phyloP scores from a whole-genome alignment of 345 rosid species.

The Rhizophora mangle region DNA sequence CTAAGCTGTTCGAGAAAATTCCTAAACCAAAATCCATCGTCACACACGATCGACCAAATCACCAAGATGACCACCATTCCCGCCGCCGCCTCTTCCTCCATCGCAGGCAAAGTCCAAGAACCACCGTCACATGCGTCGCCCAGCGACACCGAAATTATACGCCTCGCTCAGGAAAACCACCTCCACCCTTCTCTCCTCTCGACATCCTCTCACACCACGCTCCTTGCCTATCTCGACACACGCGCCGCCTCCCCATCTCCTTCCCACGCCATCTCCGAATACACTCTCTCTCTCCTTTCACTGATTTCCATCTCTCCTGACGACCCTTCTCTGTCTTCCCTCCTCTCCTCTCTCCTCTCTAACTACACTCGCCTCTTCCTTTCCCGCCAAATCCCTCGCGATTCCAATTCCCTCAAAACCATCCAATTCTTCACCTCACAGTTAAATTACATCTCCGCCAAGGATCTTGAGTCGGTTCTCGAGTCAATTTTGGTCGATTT shows the following conservation, averaged over 20 bases:
- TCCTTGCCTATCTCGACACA: slow-evolving; percentile 48
- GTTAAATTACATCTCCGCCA: slow-evolving; percentile 29
- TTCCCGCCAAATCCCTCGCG: slow-evolving; percentile 50
- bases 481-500: slow-evolving; percentile 38
- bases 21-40: no score
- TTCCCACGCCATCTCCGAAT: slow-evolving; percentile 56
- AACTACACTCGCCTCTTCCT: slow-evolving; percentile 50
- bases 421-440: slow-evolving; percentile 50
- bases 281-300: slow-evolving; percentile 53
- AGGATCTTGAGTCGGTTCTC: slow-evolving; percentile 38
- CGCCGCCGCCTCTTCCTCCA: slow-evolving; percentile 16
- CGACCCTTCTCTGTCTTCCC: slow-evolving; percentile 43
- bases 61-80: slow-evolving; percentile 16
- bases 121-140: slow-evolving; percentile 26
- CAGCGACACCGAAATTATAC: slow-evolving; percentile 52
- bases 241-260: slow-evolving; percentile 55
- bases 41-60: not conserved
- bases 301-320: slow-evolving; percentile 55
- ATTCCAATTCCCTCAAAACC: slow-evolving; percentile 56
- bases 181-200: slow-evolving; percentile 53
- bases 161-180: slow-evolving; percentile 47
- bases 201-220: slow-evolving; percentile 41
- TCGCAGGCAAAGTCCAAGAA: slow-evolving; percentile 11
- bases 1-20: no score
- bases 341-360: slow-evolving; percentile 61